Conservation (phyloP, 179 eudicot genomes). For the Silene noctiflora region DNA sequence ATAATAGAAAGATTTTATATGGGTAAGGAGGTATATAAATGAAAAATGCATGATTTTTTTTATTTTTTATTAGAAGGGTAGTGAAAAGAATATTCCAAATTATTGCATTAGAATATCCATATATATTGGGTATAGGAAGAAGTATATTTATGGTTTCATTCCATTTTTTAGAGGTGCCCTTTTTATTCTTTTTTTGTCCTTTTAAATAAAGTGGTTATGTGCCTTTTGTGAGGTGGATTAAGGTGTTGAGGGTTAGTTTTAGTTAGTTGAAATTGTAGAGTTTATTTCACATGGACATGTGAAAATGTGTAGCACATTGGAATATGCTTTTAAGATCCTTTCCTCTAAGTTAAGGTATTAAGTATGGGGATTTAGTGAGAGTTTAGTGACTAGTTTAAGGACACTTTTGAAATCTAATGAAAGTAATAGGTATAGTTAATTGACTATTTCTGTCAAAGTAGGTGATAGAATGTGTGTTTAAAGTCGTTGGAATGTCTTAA, state of each 20-base stretch:
- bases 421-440: not conserved
- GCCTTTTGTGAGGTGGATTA: slow-evolving; percentile 30
- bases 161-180: slow-evolving; percentile 4
- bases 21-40: slow-evolving; percentile 1
- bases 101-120: slow-evolving; percentile 38
- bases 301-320: slow-evolving; percentile 4
- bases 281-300: not conserved
- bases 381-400: slow-evolving; percentile 10
- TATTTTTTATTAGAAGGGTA: not conserved
- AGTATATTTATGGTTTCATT: slow-evolving; percentile 40
- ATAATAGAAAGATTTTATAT: not conserved
- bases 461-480: not conserved
- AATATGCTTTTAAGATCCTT: slow-evolving; percentile 33
- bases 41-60: slow-evolving; percentile 7
- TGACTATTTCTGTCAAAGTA: not conserved
- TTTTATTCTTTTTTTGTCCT: not conserved
- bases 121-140: not conserved
- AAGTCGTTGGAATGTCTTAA: slow-evolving; percentile 1
- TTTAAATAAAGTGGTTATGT: not conserved
- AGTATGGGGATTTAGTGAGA: not conserved
- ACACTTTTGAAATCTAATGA: slow-evolving; percentile 16
- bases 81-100: slow-evolving; percentile 37
- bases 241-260: slow-evolving; percentile 21
- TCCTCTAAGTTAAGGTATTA: not conserved
- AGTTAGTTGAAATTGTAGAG: slow-evolving; percentile 29